Base-by-base conservation (phyloP, 1,284 basidiomycete species). In the Ganoderma lingzhi region DNA sequence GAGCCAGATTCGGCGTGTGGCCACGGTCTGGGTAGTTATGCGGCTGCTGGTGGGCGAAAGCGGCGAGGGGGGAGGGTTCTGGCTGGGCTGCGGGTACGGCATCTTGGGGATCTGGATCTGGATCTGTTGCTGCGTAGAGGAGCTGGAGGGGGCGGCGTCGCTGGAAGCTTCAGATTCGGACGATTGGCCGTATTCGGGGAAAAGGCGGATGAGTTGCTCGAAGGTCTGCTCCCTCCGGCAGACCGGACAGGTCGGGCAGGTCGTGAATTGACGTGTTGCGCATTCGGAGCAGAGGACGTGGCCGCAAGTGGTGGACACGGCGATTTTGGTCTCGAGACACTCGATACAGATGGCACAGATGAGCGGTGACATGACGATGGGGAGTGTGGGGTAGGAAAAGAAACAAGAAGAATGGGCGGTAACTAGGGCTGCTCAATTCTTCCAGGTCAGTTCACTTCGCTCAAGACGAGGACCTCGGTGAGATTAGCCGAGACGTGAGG, bases 281-380 rank as follows among this genome's bases (percentile, higher is more conserved):
- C 74, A 75, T 42, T 74, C 75, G 6, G 70, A 41, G 63, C 75
- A 77, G 67, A 73, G 76, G n/a, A 51, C 12, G 10, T 51, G 48
- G 48, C 48, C 48, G 48, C 48, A 51, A n/a, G 48, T 51, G n/a
- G 75, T 75, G n/a, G 74, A 63, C n/a, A 71, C 60, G 3, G 72
- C 5, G 71, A 72, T 12, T 10, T 39, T 14, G 23, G 48, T 1
- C 55, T 63, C 3, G 37, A 76, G 65, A 23, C 23, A 23, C 23
- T 23, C 23, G 23, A 23, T 23, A 23, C 75, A 75, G 8, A 76
- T 76, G 28, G 62, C 66, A 68, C 74, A 76, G 48, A 53, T 23
- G 51, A 53, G 51, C 3, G 28, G 19, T 10, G 51, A 14, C 51
- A 53, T 30, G n/a, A 10, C 51, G 12, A 28, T 12, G 5, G 4